A percentile compares a stretch with the other conserved stretches of the same genome.
These are phyloP conservation scores for Condylostoma magnum DNA, from an alignment of 169 alveolate species.

Conservation along the genomic window DNA sequence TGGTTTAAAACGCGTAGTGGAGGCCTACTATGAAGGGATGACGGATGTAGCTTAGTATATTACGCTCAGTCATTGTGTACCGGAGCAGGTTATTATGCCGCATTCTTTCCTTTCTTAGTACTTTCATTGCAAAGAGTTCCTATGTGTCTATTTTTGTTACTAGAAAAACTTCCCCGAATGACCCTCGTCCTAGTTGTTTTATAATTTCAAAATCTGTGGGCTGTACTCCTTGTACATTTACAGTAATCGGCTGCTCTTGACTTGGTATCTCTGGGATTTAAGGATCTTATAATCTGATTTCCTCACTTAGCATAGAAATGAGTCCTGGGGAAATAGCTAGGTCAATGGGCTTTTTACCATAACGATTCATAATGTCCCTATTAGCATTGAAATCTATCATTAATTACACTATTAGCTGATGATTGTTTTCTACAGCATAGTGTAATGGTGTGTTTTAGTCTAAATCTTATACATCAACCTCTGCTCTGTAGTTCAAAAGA, in stretches of 20 bases:
- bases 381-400: background rate
- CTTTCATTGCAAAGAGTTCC: constrained; percentile 77
- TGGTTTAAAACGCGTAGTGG: constrained; percentile 77
- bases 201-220: constrained; percentile 44
- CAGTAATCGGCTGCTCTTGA: background rate
- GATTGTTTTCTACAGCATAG: background rate
- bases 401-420: background rate
- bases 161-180: constrained; percentile 83
- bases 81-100: constrained; percentile 65
- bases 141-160: constrained; percentile 62
- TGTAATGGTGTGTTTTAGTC: background rate
- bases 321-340: background rate
- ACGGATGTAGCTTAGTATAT: constrained; percentile 70
- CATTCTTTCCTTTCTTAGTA: constrained; percentile 61
- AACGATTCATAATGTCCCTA: background rate
- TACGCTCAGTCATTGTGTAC: constrained; percentile 85
- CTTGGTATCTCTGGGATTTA: background rate
- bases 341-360: constrained; percentile 18
- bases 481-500: background rate
- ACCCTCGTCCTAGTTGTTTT: constrained; percentile 73
- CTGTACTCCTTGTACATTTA: background rate
- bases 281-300: background rate
- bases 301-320: background rate
- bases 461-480: background rate
- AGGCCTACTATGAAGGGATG: constrained; percentile 85